Conservation (phyloP, 192 early-diverging fungal species). For the Polychytrium aggregatum region DNA sequence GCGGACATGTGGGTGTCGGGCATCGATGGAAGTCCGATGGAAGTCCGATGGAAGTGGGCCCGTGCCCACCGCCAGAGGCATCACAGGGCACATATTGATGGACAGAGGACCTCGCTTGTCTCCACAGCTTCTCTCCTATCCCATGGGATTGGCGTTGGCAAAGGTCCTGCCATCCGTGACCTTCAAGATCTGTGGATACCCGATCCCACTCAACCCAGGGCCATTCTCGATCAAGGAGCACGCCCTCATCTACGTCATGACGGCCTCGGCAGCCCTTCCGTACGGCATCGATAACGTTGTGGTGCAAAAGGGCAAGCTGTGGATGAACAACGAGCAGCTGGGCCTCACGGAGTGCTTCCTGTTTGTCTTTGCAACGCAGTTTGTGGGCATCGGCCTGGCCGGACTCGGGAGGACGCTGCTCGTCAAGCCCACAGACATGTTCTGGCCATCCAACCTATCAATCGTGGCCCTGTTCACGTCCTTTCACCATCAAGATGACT, state of each 20-base stretch:
- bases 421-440: constrained; percentile 76
- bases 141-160: constrained; percentile 57
- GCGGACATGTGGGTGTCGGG: no score
- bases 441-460: constrained; percentile 63
- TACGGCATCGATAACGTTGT: constrained; percentile 42
- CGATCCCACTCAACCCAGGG: constrained; percentile 60
- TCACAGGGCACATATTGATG: no score
- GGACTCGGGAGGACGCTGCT: constrained; percentile 66
- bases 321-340: constrained; percentile 12
- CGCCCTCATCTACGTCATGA: constrained; percentile 67
- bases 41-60: no score
- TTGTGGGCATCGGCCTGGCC: constrained; percentile 58
- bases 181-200: constrained; percentile 35
- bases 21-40: no score
- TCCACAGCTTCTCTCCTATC: constrained; percentile 65
- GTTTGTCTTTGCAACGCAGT: constrained; percentile 54
- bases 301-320: constrained; percentile 5
- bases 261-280: constrained; percentile 48
- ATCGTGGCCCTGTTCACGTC: constrained; percentile 5
- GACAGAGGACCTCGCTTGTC: no score
- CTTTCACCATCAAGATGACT: constrained; percentile 5
- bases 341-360: constrained; percentile 14
- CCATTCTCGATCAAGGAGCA: constrained; percentile 87
- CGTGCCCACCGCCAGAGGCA: no score
- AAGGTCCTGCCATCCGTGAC: constrained; percentile 41